Conservation (phyloP, 192 early-diverging fungal genomes). For the Podila horticola region DNA sequence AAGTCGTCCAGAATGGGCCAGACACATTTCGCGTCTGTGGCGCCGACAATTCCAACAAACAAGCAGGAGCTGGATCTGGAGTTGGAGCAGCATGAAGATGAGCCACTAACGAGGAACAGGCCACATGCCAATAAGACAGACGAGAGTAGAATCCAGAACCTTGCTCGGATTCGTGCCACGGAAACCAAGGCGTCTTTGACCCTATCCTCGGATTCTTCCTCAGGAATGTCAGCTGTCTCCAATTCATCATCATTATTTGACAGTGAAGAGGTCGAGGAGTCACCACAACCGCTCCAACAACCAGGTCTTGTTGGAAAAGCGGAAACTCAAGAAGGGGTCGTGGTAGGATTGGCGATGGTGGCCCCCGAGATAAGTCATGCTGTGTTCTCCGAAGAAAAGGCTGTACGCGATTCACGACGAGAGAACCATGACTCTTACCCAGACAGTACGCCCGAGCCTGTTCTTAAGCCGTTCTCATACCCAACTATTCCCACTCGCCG, state of each 20-base stretch:
- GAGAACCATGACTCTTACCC: not conserved
- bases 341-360: slow-evolving; percentile 17
- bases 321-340: slow-evolving; percentile 1
- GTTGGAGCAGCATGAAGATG: not conserved
- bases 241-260: not conserved
- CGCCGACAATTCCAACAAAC: not conserved
- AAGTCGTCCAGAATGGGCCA: not conserved
- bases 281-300: not conserved
- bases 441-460: not conserved
- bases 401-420: not conserved
- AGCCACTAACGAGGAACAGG: not conserved
- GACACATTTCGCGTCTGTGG: not conserved
- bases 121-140: not conserved
- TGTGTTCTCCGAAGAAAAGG: slow-evolving; percentile 4
- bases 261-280: not conserved
- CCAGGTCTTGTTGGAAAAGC: not conserved
- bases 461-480: not conserved
- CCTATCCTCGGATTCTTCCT: slow-evolving; percentile 37
- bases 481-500: not conserved
- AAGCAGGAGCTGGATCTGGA: no score
- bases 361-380: not conserved
- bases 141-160: slow-evolving; percentile 2
- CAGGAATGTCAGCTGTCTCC: slow-evolving; percentile 10
- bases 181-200: slow-evolving; percentile 36
- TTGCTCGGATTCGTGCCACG: slow-evolving; percentile 22